These are phyloP conservation scores for Entomortierella lignicola DNA, from an alignment of 192 early-diverging fungal genomes.

Conservation along the genomic window DNA sequence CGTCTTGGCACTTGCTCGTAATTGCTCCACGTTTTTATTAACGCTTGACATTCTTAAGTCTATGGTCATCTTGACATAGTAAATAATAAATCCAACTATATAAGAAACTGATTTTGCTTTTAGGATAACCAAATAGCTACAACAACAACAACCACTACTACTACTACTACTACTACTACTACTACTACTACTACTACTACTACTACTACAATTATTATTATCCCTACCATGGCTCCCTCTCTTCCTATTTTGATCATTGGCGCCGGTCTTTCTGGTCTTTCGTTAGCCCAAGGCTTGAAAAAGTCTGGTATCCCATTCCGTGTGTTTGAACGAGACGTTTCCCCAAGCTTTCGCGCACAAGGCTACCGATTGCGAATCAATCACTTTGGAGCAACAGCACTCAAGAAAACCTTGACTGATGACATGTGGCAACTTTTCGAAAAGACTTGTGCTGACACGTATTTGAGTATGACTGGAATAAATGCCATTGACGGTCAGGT, in stretches of 20 bases:
- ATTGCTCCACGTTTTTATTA: too few species aligned
- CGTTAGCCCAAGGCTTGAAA: slow-evolving; percentile 47
- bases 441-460: slow-evolving; percentile 18
- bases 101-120: too few species aligned
- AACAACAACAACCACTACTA: too few species aligned
- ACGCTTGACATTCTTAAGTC: too few species aligned
- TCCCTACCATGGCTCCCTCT: background rate
- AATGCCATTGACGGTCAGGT: slow-evolving; percentile 15
- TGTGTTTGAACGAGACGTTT: slow-evolving; percentile 50
- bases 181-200: too few species aligned
- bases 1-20: too few species aligned
- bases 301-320: slow-evolving; percentile 32
- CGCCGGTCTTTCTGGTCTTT: slow-evolving; percentile 45
- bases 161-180: too few species aligned
- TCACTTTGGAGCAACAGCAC: slow-evolving; percentile 7
- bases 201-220: too few species aligned
- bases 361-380: slow-evolving; percentile 45
- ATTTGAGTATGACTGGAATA: slow-evolving; percentile 15
- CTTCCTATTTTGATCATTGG: slow-evolving; percentile 36
- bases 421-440: slow-evolving; percentile 13
- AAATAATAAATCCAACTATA: too few species aligned
- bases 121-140: too few species aligned
- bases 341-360: slow-evolving; percentile 30
- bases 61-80: too few species aligned
- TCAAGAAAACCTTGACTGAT: slow-evolving; percentile 15